Evolutionary conservation across 371 early-diverging fungal species (phyloP), one percentile per base, ranked within the genome.

Genomic region (Mucor indicus): DNA sequence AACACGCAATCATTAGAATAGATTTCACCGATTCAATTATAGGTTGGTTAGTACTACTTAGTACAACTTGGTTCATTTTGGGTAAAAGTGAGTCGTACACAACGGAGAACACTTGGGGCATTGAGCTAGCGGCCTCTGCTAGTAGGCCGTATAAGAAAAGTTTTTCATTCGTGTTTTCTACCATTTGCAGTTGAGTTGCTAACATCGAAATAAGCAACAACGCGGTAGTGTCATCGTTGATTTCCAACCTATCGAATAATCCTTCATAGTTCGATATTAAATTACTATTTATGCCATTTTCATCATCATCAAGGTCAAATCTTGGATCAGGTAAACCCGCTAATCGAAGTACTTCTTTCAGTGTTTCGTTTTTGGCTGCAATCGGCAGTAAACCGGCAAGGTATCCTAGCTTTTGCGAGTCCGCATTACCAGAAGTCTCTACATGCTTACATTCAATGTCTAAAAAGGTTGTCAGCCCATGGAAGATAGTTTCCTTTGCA

Each of bases 91-190:
- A 67, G 29, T 88, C 88, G 44, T 89, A 89, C 81, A 91, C 77
- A 24, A 87, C 60, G 4, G 83, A 64, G 68, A 91, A 86, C 23
- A 85, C 78, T 43, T 89, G 85, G 1, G 92, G 93, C 36, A 84
- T 73, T 8, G 81, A 74, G n/a, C 71, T 62, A 1, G 91, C 87
- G 23, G 85, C 85, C 65, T 90, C 91, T 16, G 90, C 85, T 23
- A 96, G 65, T 50, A 93, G 73, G 9, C 87, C 85, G 54, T 94
- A 94, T 24, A 96, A 69, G 57, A 90, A 89, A 48, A 86, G 57
- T 11, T 82, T 75, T 69, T 96, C 94, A n/a, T 86, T 79, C 48
- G 91, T 92, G 17, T 80, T 81, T 42, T 94, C 93, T 1, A 90
- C 80, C 49, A 79, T 80, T 59, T 93, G 85, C 44, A 95, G 71